A percentile compares a stretch with the other conserved stretches of the same genome.
Conservation (phyloP, 164 flowering plant species). For the Piper betle region DNA sequence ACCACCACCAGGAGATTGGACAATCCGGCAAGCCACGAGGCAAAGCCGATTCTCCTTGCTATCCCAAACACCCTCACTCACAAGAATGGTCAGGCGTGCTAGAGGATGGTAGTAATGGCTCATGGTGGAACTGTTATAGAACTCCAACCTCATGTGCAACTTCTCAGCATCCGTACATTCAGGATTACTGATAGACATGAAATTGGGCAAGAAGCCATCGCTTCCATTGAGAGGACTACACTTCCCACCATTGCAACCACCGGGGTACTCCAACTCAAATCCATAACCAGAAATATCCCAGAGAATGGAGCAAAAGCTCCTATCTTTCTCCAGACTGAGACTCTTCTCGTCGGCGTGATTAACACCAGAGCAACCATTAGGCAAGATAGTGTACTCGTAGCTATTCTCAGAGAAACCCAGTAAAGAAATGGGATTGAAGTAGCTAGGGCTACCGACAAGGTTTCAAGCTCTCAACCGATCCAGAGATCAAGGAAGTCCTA, state of each 20-base stretch:
- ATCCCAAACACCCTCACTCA: constrained; percentile 60
- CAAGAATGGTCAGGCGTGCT: constrained; percentile 23
- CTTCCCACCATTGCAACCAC: constrained; percentile 16
- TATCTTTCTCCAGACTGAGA: constrained; percentile 7
- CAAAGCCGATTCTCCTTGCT: constrained; percentile 18
- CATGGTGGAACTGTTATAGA: constrained; percentile 10
- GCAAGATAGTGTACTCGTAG: constrained; percentile 23
- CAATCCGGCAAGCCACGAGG: constrained; percentile 35
- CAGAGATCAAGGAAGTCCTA: constrained; percentile 27
- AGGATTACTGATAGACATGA: constrained; percentile 19
- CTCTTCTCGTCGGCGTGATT: constrained; percentile 2
- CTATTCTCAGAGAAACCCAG: constrained; percentile 14
- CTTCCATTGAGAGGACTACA: constrained; percentile 25
- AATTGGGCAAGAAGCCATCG: constrained; percentile 19
- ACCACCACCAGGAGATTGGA: constrained; percentile 11
- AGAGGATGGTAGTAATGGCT: constrained; percentile 9
- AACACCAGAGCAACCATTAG: constrained; percentile 7
- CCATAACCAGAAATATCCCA: neutral
- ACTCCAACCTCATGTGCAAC: constrained; percentile 17
- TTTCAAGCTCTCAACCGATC: constrained; percentile 34
- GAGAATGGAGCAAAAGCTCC: constrained; percentile 14
- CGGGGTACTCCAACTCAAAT: constrained; percentile 25
- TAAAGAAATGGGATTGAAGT: constrained; percentile 31
- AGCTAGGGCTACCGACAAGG: constrained; percentile 1
- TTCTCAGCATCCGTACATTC: constrained; percentile 21